A percentile compares a stretch with the other conserved stretches of the same genome.
phyloP scores from a whole-genome alignment of 306 rosid species.

The Vigna hirtella region DNA sequence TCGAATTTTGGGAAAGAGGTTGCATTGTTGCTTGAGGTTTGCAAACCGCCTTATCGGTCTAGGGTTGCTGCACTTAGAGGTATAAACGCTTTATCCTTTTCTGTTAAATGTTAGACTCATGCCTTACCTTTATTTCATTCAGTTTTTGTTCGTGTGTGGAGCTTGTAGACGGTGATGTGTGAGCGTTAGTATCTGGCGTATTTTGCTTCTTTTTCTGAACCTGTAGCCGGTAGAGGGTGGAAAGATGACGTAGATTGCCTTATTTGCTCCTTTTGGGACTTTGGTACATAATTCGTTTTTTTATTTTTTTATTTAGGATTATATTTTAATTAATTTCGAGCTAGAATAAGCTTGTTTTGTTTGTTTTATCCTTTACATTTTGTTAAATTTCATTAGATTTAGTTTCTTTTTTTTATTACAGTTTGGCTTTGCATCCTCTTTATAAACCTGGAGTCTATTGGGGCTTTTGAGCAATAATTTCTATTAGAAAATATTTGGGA shows the following conservation, averaged over 20 bases:
- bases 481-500: neutral
- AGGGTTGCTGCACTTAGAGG: conserved; percentile 73
- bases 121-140: neutral
- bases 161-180: conserved; percentile 19
- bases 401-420: neutral
- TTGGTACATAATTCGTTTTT: neutral
- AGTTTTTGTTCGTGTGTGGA: neutral
- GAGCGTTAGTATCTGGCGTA: neutral
- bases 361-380: neutral
- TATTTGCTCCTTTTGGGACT: neutral
- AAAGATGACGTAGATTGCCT: neutral
- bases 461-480: neutral
- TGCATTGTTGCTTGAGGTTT: conserved; percentile 88
- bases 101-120: neutral
- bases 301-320: neutral
- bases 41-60: conserved; percentile 81
- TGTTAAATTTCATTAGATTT: neutral
- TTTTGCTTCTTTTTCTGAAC: conserved; percentile 25
- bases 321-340: neutral
- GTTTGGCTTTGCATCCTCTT: neutral
- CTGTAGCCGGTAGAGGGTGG: neutral
- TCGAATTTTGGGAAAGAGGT: conserved; percentile 86
- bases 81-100: conserved; percentile 34
- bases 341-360: neutral
- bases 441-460: neutral